Conservation (phyloP, 306 rosid genomes). For the Quercus variabilis region DNA sequence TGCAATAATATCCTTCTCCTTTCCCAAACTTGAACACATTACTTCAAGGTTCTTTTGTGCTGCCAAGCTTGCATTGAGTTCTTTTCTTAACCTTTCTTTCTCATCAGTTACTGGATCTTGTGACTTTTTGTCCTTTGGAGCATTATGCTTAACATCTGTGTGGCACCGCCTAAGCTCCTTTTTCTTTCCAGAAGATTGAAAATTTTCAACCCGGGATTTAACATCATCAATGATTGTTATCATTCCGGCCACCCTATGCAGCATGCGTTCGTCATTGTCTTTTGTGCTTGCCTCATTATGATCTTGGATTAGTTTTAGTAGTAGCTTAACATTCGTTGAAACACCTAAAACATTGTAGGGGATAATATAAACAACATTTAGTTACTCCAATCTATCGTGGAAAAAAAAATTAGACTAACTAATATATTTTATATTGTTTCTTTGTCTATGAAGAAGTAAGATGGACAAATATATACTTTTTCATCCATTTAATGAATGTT, state of each 20-base stretch:
- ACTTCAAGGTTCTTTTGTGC: conserved; percentile 81
- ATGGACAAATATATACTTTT: background rate
- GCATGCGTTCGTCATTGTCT: conserved; percentile 53
- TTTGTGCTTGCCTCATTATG: conserved; percentile 54
- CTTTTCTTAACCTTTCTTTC: conserved; percentile 66
- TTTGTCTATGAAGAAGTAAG: background rate
- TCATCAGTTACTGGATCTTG: conserved; percentile 57
- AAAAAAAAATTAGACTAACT: background rate
- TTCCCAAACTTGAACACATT: conserved; percentile 89
- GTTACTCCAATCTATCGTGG: background rate
- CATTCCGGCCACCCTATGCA: conserved; percentile 81
- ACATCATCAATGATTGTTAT: conserved; percentile 64
- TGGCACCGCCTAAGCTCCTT: conserved; percentile 74
- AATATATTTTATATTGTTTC: background rate
- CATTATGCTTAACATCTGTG: conserved; percentile 55
- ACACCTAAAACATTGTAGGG: conserved; percentile 39
- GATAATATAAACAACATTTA: background rate
- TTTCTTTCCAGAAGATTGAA: conserved; percentile 39
- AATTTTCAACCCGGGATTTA: conserved; percentile 55
- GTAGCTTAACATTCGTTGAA: conserved; percentile 57
- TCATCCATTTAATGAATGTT: background rate
- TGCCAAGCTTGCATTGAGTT: conserved; percentile 66
- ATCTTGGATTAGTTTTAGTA: conserved; percentile 74
- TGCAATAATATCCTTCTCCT: conserved; percentile 92
- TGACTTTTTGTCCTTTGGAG: conserved; percentile 53